Conservation (phyloP, 768 basidiomycete species). For the Boletus eberwhitei region DNA sequence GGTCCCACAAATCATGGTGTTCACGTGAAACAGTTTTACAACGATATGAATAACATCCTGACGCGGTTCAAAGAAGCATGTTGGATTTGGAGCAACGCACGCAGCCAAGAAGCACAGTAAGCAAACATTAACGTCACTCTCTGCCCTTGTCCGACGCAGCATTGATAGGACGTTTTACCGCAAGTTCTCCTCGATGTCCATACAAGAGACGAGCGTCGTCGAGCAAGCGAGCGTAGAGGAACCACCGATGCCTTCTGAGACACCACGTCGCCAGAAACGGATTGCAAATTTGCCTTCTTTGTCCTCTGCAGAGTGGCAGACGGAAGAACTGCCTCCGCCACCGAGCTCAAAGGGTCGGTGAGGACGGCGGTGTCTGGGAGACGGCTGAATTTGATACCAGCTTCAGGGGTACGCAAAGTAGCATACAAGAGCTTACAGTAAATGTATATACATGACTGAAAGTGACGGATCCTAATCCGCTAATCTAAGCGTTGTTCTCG, state of each 20-base stretch:
- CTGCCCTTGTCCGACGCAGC: neutral
- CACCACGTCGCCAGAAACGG: conserved; percentile 23
- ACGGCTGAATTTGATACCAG: neutral
- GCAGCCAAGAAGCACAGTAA: conserved; percentile 76
- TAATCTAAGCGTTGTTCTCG: too few relatives aligned
- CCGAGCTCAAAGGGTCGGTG: conserved; percentile 14
- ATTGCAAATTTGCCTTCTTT: conserved; percentile 44
- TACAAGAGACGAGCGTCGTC: conserved; percentile 26
- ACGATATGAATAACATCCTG: conserved; percentile 72
- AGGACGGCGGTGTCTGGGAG: neutral
- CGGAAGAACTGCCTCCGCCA: conserved; percentile 47
- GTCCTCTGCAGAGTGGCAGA: conserved; percentile 51
- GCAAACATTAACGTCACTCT: conserved; percentile 16
- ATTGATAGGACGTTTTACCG: conserved; percentile 18
- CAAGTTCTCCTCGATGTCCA: conserved; percentile 28
- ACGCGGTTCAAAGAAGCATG: conserved; percentile 73
- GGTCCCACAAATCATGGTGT: neutral
- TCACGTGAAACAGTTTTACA: conserved; percentile 70
- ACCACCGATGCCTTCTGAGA: neutral
- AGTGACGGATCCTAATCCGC: neutral
- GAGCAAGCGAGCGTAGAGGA: neutral
- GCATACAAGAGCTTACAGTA: neutral
- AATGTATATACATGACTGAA: neutral
- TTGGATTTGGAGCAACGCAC: conserved; percentile 65
- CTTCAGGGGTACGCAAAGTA: neutral